Base-by-base conservation (phyloP, 2,329 filamentous ascomycete genomes). In the Aspergillus calidoustus region DNA sequence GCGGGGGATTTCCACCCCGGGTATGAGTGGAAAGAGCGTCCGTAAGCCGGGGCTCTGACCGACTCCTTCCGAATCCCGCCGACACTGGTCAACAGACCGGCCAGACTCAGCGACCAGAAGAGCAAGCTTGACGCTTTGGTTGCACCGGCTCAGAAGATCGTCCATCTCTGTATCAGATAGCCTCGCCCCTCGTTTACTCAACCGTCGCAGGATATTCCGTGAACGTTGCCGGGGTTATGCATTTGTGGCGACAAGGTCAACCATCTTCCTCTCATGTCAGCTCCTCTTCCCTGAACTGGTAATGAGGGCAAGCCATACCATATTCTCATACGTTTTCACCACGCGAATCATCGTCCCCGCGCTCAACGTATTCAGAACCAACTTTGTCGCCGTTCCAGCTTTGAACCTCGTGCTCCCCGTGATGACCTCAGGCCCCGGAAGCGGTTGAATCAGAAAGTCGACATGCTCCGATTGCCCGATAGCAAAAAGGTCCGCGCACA, bases 341-440 rank as follows among this genome's bases (percentile, higher is more conserved):
- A 71, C 68, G 31, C 69, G 72, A 38, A 81, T 76, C 75, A 80
- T 80, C 8, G 75, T 70, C 1, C 79, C 77, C 1, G 79, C 80
- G 48, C 78, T 80, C 2, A 81, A 65, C 78, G 81, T 81, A 59
- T 81, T 80, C 49, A 80, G 64, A 1, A 79, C 77, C 60, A 81
- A 63, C 64, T 82, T 82, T 0, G 80, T 81, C 1, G 77, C 79
- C 0, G 77, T 82, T 17, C 80, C 80, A 1, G 80, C 79, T 64
- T 82, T 82, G 60, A 82, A 71, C 31, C 80, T 70, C 1, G 80
- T 82, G 64, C 80, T 82, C 2, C 80, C 80, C n/a, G 79, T 3
- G 81, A 72, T 4, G 79, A 75, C 65, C 19, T 48, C 46, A 15
- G 46, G 22, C 0, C 46, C 46, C 3, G 46, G 46, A 23, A 28